phyloP scores from a whole-genome alignment of 2,329 filamentous ascomycete species.

The Fusarium sublunatum region DNA sequence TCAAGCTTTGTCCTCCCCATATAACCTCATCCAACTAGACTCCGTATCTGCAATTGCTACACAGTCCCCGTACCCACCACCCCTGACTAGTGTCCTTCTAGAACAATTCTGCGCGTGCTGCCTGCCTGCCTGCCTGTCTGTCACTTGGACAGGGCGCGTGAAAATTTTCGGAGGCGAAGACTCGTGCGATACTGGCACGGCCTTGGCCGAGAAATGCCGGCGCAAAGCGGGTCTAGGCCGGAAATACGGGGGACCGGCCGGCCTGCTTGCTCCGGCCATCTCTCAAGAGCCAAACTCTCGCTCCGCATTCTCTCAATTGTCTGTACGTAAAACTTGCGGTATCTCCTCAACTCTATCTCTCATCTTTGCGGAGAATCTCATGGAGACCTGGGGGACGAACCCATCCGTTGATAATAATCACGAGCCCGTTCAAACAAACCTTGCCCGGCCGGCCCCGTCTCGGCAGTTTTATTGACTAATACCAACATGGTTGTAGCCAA shows the following conservation, averaged over 20 bases:
- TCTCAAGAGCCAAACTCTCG: background rate
- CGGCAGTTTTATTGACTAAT: slow-evolving; percentile 39
- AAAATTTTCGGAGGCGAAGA: slow-evolving; percentile 20
- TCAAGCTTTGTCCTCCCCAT: slow-evolving; percentile 22
- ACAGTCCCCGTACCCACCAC: slow-evolving; percentile 15
- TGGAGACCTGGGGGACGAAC: slow-evolving; percentile 19
- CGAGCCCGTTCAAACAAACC: background rate
- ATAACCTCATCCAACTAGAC: too few species aligned
- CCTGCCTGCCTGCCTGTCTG: background rate
- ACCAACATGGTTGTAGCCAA: slow-evolving; percentile 35
- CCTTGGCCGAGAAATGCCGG: slow-evolving; percentile 15
- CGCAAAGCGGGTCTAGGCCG: background rate
- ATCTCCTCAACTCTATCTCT: slow-evolving; percentile 41
- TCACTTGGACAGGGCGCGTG: slow-evolving; percentile 18
- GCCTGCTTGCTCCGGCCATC: background rate
- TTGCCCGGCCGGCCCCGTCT: slow-evolving; percentile 9
- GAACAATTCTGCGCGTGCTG: slow-evolving; percentile 29
- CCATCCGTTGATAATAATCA: slow-evolving; percentile 16
- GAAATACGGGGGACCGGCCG: background rate
- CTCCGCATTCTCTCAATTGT: slow-evolving; percentile 33
- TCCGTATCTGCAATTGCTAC: too few species aligned
- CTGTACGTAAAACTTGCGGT: slow-evolving; percentile 30
- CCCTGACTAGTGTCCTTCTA: slow-evolving; percentile 35
- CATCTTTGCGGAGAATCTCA: slow-evolving; percentile 38
- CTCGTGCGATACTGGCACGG: slow-evolving; percentile 28